Conservation (phyloP, 768 basidiomycete species). For the Lactarius evosmus region DNA sequence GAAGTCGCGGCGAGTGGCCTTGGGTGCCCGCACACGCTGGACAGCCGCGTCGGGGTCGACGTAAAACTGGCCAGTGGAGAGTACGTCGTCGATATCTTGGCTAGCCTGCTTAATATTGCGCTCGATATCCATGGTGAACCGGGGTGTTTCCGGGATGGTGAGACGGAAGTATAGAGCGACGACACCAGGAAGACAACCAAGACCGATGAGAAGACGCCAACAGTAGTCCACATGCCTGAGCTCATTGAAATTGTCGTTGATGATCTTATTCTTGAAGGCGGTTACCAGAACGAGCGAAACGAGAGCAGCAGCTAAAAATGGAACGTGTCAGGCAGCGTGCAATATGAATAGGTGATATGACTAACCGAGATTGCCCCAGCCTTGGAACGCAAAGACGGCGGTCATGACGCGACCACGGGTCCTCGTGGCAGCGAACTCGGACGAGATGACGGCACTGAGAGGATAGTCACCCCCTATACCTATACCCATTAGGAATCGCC, state of each 20-base stretch:
- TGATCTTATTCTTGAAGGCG: constrained; percentile 63
- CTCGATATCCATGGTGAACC: constrained; percentile 90
- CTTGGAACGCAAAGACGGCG: constrained; percentile 81
- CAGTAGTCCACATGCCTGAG: constrained; percentile 61
- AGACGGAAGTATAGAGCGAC: constrained; percentile 89
- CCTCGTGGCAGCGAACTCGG: constrained; percentile 78
- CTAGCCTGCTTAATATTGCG: constrained; percentile 74
- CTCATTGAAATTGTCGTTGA: constrained; percentile 42
- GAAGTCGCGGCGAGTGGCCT: constrained; percentile 69
- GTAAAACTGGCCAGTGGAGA: constrained; percentile 46
- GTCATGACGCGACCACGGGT: constrained; percentile 86
- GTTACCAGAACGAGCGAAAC: constrained; percentile 59
- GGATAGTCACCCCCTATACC: constrained; percentile 93
- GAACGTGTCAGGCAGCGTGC: neutral
- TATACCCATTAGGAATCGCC: constrained; percentile 81
- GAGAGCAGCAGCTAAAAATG: constrained; percentile 53
- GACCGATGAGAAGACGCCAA: constrained; percentile 87
- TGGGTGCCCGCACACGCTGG: constrained; percentile 65
- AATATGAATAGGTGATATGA: constrained; percentile 12
- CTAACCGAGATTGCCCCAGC: constrained; percentile 81
- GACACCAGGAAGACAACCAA: constrained; percentile 78
- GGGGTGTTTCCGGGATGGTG: constrained; percentile 89
- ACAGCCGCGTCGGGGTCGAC: constrained; percentile 55
- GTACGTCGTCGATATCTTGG: constrained; percentile 67
- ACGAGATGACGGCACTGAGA: constrained; percentile 79